Conservation (phyloP, 2,329 filamentous ascomycete species). For the Colletotrichum navitas region DNA sequence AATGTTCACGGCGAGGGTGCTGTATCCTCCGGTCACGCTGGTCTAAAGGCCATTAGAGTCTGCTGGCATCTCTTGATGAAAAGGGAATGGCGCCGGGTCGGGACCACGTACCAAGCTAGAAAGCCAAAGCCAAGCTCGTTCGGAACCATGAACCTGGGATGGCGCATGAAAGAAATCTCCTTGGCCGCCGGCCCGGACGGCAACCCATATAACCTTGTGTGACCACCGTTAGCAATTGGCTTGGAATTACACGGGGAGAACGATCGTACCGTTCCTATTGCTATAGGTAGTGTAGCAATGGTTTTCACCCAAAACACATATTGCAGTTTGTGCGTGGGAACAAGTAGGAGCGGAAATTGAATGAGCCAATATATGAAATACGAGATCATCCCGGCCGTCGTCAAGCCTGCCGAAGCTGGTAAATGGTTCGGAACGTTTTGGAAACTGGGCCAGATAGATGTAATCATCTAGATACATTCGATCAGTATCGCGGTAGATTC, state of each 20-base stretch:
- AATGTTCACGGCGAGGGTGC: conserved; percentile 64
- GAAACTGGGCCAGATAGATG: conserved; percentile 58
- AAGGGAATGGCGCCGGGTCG: background rate
- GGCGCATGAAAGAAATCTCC: conserved; percentile 44
- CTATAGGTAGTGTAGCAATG: conserved; percentile 57
- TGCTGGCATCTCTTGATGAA: background rate
- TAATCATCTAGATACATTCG: conserved; percentile 44
- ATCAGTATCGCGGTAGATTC: background rate
- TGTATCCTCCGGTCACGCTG: conserved; percentile 63
- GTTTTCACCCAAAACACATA: conserved; percentile 59
- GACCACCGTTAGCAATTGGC: background rate
- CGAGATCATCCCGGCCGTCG: conserved; percentile 55
- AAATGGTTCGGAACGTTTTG: conserved; percentile 55
- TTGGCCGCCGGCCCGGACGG: conserved; percentile 40
- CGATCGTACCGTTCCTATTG: conserved; percentile 53
- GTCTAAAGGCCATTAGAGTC: conserved; percentile 45
- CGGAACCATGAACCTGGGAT: conserved; percentile 53
- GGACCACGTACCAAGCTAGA: conserved; percentile 50
- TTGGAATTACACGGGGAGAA: too few species aligned
- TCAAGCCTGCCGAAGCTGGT: conserved; percentile 50
- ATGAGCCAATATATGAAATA: conserved; percentile 62
- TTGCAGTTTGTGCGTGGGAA: conserved; percentile 58
- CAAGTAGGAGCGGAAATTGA: conserved; percentile 57
- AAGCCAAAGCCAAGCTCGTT: conserved; percentile 57
- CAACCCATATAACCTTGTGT: conserved; percentile 42